phyloP scores from a whole-genome alignment of 805 yeast genomes.

The Candida insectalens region DNA sequence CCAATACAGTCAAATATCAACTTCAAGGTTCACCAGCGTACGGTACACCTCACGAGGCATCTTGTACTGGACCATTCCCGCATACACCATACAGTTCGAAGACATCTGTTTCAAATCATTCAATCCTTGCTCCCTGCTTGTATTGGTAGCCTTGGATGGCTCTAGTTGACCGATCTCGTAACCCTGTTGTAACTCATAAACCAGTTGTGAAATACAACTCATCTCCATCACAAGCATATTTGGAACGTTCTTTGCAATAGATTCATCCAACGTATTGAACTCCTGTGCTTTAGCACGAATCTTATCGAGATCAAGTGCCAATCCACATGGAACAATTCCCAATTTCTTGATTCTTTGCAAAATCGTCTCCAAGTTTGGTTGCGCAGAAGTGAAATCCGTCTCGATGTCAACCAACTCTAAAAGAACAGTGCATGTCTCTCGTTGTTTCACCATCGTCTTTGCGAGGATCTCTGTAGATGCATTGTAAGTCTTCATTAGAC shows the following conservation, averaged over 20 bases:
- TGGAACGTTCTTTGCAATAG: slow-evolving; percentile 72
- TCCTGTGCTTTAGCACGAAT: slow-evolving; percentile 63
- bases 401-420: slow-evolving; percentile 63
- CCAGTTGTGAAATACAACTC: slow-evolving; percentile 60
- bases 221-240: slow-evolving; percentile 69
- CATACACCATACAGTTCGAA: slow-evolving; percentile 84
- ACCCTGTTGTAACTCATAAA: slow-evolving; percentile 33
- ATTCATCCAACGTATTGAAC: slow-evolving; percentile 53
- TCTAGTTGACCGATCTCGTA: slow-evolving; percentile 11
- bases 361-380: slow-evolving; percentile 46
- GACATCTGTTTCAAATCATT: slow-evolving; percentile 53
- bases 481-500: slow-evolving; percentile 34
- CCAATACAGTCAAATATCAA: slow-evolving; percentile 12
- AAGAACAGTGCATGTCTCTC: slow-evolving; percentile 56
- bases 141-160: slow-evolving; percentile 15
- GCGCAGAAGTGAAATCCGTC: slow-evolving; percentile 39
- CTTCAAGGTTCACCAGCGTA: slow-evolving; percentile 55
- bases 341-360: slow-evolving; percentile 35
- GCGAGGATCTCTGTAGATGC: slow-evolving; percentile 51
- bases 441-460: slow-evolving; percentile 42
- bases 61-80: slow-evolving; percentile 88
- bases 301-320: slow-evolving; percentile 38
- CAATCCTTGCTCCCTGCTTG: slow-evolving; percentile 43
- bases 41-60: slow-evolving; percentile 84
- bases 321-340: slow-evolving; percentile 55